Percentiles rank a stretch among this genome's conserved stretches.
Evolutionary conservation across 192 early-diverging fungal genomes (phyloP).

Genomic region (Phlyctochytrium arcticum): DNA sequence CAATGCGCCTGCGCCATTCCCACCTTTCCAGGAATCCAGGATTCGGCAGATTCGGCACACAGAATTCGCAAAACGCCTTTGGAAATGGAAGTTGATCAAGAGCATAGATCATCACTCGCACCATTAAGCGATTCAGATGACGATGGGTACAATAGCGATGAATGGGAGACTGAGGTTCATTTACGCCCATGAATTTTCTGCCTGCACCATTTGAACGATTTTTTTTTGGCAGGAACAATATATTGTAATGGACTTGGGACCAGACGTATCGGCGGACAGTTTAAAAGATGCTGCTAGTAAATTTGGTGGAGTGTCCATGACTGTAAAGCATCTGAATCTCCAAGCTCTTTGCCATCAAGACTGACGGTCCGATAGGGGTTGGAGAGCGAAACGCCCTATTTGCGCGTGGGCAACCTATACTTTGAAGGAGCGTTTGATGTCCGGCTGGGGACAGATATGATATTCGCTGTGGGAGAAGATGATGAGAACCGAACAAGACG

Average conservation of each 20-base stretch:
- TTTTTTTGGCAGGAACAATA: background rate
- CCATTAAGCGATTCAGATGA: too few relatives aligned
- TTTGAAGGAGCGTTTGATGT: conserved; percentile 18
- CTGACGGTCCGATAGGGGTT: conserved; percentile 9
- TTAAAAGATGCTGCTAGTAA: conserved; percentile 1
- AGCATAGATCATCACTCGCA: too few relatives aligned
- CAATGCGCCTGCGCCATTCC: too few relatives aligned
- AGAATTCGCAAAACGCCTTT: too few relatives aligned
- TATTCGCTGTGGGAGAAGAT: conserved; percentile 5
- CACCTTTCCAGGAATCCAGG: too few relatives aligned
- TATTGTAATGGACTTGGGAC: conserved; percentile 18
- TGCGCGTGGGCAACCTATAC: conserved; percentile 20
- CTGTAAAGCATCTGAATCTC: background rate
- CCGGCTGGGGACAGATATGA: conserved; percentile 26
- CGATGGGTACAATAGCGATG: background rate
- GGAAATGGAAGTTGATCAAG: too few relatives aligned
- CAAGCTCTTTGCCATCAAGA: background rate
- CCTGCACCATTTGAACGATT: background rate
- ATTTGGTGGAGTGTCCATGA: conserved; percentile 12
- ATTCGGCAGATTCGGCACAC: too few relatives aligned
- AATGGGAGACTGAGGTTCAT: background rate
- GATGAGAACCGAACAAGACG: conserved; percentile 20
- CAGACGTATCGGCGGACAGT: background rate
- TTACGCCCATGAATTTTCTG: background rate
- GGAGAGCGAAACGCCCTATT: conserved; percentile 12